A percentile compares a stretch with the other conserved stretches of the same genome.
Evolutionary conservation across 2,329 filamentous ascomycete species (phyloP).

Genomic region (Colletotrichum aenigma): DNA sequence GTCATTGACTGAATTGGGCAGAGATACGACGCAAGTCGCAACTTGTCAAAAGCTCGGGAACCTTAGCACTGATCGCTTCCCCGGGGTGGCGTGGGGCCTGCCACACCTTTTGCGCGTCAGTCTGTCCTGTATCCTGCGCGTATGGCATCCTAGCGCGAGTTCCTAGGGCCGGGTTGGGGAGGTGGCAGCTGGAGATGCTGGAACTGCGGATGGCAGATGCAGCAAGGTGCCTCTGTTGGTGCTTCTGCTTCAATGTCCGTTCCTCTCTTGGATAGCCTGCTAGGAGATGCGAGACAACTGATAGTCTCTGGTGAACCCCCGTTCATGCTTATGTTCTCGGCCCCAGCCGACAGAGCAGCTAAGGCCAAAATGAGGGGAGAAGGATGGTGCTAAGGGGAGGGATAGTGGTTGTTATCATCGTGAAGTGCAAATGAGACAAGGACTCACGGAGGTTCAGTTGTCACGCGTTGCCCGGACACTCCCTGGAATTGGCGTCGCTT

Average conservation of each 20-base stretch:
- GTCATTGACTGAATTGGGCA: conserved; percentile 16
- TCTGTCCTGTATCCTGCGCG: background rate
- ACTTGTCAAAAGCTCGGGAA: background rate
- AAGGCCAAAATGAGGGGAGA: background rate
- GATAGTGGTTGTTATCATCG: background rate
- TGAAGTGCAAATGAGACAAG: background rate
- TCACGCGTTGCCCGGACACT: background rate
- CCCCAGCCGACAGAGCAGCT: background rate
- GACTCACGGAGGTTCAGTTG: background rate
- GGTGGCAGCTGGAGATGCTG: background rate
- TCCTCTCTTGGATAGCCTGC: background rate
- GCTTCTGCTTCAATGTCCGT: background rate
- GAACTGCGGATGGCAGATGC: background rate
- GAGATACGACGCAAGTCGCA: conserved; percentile 6
- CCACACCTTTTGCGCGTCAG: background rate
- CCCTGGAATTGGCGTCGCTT: background rate
- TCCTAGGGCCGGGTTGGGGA: background rate
- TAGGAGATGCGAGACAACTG: background rate
- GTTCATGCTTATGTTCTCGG: background rate
- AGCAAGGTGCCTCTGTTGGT: background rate
- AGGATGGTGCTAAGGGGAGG: background rate
- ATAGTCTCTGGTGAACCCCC: background rate
- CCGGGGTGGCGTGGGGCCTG: background rate
- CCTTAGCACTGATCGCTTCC: background rate
- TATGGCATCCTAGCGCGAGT: background rate